These are phyloP conservation scores for Talaromyces verruculosus DNA, from an alignment of 2,329 filamentous ascomycete species.

Conservation along the genomic window DNA sequence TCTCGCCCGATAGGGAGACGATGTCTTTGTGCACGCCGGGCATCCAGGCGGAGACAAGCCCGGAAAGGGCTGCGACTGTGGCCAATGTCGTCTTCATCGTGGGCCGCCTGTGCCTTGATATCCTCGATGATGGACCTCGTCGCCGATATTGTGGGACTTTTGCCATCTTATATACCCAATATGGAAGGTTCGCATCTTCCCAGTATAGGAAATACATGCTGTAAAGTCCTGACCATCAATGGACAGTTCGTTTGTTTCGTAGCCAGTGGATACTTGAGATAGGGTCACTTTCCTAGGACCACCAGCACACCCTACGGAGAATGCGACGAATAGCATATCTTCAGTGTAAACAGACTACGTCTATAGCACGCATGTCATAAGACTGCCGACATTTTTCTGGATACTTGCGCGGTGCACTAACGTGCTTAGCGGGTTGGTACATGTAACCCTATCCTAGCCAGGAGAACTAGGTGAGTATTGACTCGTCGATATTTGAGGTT, in stretches of 20 bases:
- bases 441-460: neutral
- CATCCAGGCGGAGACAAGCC: conserved; percentile 19
- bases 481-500: neutral
- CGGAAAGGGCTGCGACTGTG: conserved; percentile 8
- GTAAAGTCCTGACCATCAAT: too few species aligned
- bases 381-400: neutral
- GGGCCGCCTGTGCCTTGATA: neutral
- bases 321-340: neutral
- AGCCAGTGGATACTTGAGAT: neutral
- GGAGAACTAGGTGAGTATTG: neutral
- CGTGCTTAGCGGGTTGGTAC: neutral
- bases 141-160: neutral
- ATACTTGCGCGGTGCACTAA: neutral
- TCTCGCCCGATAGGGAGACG: conserved; percentile 16
- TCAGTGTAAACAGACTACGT: neutral
- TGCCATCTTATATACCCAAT: conserved; percentile 1
- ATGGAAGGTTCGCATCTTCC: neutral
- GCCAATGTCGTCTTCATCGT: conserved; percentile 7
- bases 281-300: neutral
- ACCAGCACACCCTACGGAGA: neutral
- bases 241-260: neutral
- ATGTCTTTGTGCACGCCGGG: conserved; percentile 21
- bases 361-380: neutral
- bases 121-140: neutral
- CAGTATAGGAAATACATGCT: neutral